Evolutionary conservation across 2,329 filamentous ascomycete species (phyloP), one percentile per base, ranked within the genome.

Genomic region (Domatiomyces globalis): DNA sequence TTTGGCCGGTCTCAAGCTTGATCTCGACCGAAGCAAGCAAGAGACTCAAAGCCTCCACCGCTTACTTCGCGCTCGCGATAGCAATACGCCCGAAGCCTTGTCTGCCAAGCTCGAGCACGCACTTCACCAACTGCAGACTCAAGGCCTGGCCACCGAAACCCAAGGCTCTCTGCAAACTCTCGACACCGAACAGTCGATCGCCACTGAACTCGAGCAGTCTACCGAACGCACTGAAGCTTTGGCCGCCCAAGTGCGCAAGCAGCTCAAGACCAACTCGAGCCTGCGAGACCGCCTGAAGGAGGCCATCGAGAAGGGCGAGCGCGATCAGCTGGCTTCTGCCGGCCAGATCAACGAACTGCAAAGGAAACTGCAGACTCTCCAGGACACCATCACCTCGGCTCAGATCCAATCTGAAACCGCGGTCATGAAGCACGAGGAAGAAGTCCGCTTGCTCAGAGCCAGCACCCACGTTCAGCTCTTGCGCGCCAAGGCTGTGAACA

Each of bases 11-110:
- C 71, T 96, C 51, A 94, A 95, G 71, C 95, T 95, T 85, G 90
- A 96, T 63, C 79, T 98, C 43, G 92, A 96, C 67, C 85, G 89
- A 56, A 89, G 92, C 22, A 87, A 95, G 67, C 85, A 92, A 65
- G 92, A 98, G 69, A 94, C 94, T 27, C 74, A 79, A 43, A 85
- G 85, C n/a, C 76, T 98, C 43, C 81, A 87, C 44, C 78, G 73
- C 29, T 73, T 96, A 22, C 76, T 96, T 18, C 73, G 82, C 54
- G 87, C 94, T 65, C 85, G 89, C 59, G 88, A 95, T 62, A 87
- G 89, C 51, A 73, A 82, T 43, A 80, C 85, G 20, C 81, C 84
- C 0, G 80, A 80, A 45, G 76, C 76, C 15, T 68, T 77, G 52
- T 73, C 71, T 48, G 73, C 73, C 51, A 83, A 85, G 4, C 74